These are phyloP conservation scores for Colletotrichum liriopes DNA, from an alignment of 2,329 filamentous ascomycete species.

Conservation along the genomic window DNA sequence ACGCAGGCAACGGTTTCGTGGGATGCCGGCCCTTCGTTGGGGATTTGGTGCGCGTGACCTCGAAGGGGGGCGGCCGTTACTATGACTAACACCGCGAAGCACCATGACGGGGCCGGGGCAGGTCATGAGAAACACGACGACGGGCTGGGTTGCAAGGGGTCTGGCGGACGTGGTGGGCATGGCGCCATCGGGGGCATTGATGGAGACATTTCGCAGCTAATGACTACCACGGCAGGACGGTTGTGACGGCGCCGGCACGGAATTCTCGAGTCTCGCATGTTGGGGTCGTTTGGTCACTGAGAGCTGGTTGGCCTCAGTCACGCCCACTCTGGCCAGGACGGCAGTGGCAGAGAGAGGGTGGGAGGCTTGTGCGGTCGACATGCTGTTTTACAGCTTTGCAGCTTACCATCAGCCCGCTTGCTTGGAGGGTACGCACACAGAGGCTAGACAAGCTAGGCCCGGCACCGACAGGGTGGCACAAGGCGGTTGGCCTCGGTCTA, in stretches of 20 bases:
- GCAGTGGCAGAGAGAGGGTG: not conserved
- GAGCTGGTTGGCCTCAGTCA: not conserved
- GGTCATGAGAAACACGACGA: slow-evolving; percentile 9
- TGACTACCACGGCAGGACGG: slow-evolving; percentile 14
- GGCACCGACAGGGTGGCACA: slow-evolving; percentile 17
- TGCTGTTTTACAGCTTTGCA: not conserved
- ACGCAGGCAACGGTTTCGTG: not conserved
- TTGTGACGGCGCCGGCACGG: not conserved
- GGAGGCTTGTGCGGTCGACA: not conserved
- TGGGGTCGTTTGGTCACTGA: not conserved
- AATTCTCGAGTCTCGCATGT: not conserved
- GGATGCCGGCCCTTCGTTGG: not conserved
- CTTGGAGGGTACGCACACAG: not conserved
- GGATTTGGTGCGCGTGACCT: slow-evolving; percentile 27
- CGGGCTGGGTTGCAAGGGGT: not conserved
- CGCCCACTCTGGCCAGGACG: not conserved
- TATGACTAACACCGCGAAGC: slow-evolving; percentile 26
- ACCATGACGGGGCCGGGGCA: slow-evolving; percentile 14
- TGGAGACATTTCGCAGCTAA: slow-evolving; percentile 23
- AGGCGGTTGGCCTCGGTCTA: slow-evolving; percentile 38
- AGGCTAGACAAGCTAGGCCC: not conserved
- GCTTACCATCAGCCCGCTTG: not conserved
- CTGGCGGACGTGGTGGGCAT: slow-evolving; percentile 12
- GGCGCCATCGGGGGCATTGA: slow-evolving; percentile 13
- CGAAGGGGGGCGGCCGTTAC: not conserved